Evolutionary conservation across 148 eudicot genomes (phyloP).

Genomic region (Nyssa sinensis): DNA sequence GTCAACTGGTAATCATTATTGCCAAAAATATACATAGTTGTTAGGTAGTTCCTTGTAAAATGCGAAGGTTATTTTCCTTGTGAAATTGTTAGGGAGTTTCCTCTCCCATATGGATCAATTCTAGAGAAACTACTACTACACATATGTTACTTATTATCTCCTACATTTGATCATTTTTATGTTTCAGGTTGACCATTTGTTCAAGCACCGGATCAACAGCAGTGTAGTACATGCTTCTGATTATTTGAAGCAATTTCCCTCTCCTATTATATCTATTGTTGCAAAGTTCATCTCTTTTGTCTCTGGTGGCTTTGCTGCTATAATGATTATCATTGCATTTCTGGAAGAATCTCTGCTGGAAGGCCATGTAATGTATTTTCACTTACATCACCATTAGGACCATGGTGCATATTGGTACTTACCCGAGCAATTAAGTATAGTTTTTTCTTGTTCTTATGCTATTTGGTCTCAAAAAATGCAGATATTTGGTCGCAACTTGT

Average conservation of each 20-base stretch:
- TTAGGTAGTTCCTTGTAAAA: background rate
- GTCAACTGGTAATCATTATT: background rate
- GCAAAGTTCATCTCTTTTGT: constrained; percentile 93
- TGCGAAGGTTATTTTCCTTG: background rate
- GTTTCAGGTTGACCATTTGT: constrained; percentile 87
- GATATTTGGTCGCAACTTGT: constrained; percentile 93
- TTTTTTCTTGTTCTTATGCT: background rate
- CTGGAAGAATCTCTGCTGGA: constrained; percentile 93
- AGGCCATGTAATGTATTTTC: constrained; percentile 83
- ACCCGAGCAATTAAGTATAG: background rate
- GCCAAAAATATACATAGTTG: background rate
- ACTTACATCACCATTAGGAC: constrained; percentile 5
- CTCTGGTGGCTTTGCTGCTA: constrained; percentile 92
- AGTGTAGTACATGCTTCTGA: constrained; percentile 79
- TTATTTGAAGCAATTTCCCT: constrained; percentile 90
- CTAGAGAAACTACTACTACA: background rate
- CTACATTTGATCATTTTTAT: constrained; percentile 7
- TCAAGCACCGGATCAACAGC: constrained; percentile 82
- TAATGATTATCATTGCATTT: constrained; percentile 85
- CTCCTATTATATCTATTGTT: constrained; percentile 72
- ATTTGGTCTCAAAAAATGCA: constrained; percentile 29
- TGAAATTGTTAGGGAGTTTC: background rate
- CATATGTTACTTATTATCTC: background rate
- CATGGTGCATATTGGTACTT: background rate
- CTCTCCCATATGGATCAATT: background rate